Conservation (phyloP, 768 basidiomycete genomes). For the Agaricus subrufescens region DNA sequence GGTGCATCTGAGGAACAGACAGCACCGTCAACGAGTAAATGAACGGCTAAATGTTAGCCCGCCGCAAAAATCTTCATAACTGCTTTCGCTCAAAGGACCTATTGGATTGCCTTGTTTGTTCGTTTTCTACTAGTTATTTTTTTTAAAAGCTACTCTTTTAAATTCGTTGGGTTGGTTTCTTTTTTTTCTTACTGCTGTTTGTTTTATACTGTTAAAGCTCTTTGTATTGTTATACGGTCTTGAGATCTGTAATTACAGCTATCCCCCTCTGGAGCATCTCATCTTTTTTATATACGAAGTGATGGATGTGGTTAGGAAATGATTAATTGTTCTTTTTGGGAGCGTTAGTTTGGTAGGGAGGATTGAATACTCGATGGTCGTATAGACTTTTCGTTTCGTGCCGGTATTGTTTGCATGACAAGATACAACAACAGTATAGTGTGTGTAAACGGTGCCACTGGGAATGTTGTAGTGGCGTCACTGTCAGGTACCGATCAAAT, state of each 20-base stretch:
- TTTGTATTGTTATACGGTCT: conserved; percentile 32
- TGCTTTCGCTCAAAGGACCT: conserved; percentile 3
- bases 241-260: conserved; percentile 22
- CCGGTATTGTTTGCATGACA: too few species aligned
- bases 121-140: conserved; percentile 8
- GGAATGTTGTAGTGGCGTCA: too few species aligned
- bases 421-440: too few species aligned
- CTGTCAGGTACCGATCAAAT: too few species aligned
- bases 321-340: too few species aligned
- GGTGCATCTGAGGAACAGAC: conserved; percentile 85
- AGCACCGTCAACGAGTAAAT: conserved; percentile 72
- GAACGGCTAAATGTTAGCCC: conserved; percentile 36
- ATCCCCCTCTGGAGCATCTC: conserved; percentile 14
- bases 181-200: conserved; percentile 13
- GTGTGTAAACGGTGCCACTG: too few species aligned
- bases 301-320: not conserved
- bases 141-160: conserved; percentile 10
- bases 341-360: too few species aligned
- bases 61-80: conserved; percentile 9
- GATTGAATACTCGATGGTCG: too few species aligned
- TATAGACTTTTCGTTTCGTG: too few species aligned
- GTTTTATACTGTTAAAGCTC: conserved; percentile 17
- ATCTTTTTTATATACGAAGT: not conserved
- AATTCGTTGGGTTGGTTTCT: conserved; percentile 8
- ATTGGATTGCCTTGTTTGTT: conserved; percentile 5